Percentiles rank a stretch among this genome's conserved stretches.
These are phyloP conservation scores for Candida chauliodis DNA, from an alignment of 805 yeast species.

Conservation along the genomic window DNA sequence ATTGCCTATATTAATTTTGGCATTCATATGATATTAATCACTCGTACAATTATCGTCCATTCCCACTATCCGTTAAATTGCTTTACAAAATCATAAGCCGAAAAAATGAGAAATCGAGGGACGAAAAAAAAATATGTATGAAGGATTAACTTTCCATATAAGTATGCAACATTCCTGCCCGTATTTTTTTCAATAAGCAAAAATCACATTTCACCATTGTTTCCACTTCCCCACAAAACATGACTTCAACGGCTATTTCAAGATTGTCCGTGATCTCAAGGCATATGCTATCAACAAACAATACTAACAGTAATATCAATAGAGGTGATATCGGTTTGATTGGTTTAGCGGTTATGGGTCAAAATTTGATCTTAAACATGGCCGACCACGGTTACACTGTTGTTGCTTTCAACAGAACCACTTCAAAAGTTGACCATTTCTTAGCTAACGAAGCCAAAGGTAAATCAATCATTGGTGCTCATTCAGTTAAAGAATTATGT, in stretches of 20 bases:
- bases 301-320: conserved; percentile 21
- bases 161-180: too few relatives aligned
- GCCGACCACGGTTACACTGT: conserved; percentile 99
- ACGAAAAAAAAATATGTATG: too few relatives aligned
- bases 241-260: conserved; percentile 7
- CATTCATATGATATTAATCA: too few relatives aligned
- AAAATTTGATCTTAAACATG: conserved; percentile 92
- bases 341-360: conserved; percentile 99
- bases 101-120: too few relatives aligned
- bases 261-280: conserved; percentile 5
- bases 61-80: too few relatives aligned
- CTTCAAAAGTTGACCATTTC: conserved; percentile 91
- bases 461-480: conserved; percentile 93
- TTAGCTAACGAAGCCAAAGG: conserved; percentile 95
- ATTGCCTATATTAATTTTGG: not conserved
- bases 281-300: conserved; percentile 3
- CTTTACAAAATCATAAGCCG: too few relatives aligned
- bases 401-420: conserved; percentile 98
- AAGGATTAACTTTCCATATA: too few relatives aligned
- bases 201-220: not conserved
- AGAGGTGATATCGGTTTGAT: conserved; percentile 97
- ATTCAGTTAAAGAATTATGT: conserved; percentile 81
- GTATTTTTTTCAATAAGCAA: too few relatives aligned
- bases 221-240: too few relatives aligned
- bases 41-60: too few relatives aligned